Evolutionary conservation across 176 grass and related monocot genomes (phyloP).

Genomic region (Puccinellia tenuiflora): DNA sequence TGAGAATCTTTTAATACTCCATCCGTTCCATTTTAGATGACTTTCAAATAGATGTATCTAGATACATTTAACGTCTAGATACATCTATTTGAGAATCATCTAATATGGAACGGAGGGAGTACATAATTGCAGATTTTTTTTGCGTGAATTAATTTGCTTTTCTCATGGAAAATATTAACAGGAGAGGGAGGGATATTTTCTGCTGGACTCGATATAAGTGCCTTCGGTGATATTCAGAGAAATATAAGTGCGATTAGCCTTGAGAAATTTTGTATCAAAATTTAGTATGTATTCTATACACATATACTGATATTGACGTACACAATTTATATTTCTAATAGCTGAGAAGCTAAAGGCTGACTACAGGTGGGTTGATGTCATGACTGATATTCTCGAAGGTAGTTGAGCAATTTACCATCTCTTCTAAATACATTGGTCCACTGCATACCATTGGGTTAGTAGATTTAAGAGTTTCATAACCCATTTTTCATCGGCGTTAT

Average conservation of each 20-base stretch:
- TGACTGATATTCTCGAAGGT: conserved; percentile 86
- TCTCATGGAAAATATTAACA: conserved; percentile 3
- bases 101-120: too few species aligned
- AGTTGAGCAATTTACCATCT: conserved; percentile 5
- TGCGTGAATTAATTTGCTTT: not conserved
- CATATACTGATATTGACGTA: not conserved
- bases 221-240: conserved; percentile 51
- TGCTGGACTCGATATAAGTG: conserved; percentile 69
- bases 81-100: too few species aligned
- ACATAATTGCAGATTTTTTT: too few species aligned
- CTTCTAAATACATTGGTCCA: not conserved
- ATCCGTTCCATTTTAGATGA: too few species aligned
- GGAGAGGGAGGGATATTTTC: conserved; percentile 73
- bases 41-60: too few species aligned
- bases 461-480: not conserved
- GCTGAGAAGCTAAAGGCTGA: conserved; percentile 54
- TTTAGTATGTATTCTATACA: not conserved
- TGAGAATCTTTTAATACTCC: too few species aligned
- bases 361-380: conserved; percentile 59
- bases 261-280: not conserved
- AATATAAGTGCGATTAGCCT: conserved; percentile 37
- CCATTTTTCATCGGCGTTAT: not conserved
- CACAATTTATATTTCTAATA: conserved; percentile 26
- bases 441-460: not conserved
- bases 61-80: too few species aligned